Percentiles rank a stretch among this genome's conserved stretches.
phyloP scores from a whole-genome alignment of 1,284 basidiomycete genomes.

The Puccinia triticina region DNA sequence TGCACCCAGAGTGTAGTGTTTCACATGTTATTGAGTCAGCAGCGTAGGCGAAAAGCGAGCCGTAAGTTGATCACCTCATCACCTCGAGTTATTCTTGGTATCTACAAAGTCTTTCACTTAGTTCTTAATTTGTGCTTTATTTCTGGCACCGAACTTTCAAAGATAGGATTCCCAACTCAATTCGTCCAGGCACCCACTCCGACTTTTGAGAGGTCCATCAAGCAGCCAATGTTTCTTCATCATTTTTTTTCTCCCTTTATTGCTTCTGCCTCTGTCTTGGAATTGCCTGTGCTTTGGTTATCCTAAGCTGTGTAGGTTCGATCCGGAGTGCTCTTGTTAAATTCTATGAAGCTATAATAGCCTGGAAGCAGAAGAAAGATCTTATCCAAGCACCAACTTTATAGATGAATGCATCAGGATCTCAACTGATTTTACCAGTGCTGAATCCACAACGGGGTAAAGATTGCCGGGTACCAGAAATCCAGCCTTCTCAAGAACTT shows the following conservation, averaged over 20 bases:
- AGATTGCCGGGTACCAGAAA: background rate
- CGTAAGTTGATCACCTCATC: too few species aligned
- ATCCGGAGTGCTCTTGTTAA: background rate
- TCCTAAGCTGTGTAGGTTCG: constrained; percentile 17
- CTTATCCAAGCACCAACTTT: constrained; percentile 14
- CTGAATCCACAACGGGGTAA: constrained; percentile 6
- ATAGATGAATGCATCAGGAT: background rate
- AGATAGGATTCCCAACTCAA: background rate
- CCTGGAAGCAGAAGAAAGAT: background rate
- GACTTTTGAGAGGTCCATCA: background rate
- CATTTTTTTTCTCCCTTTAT: background rate
- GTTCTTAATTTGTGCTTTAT: constrained; percentile 3
- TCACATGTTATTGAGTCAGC: too few species aligned
- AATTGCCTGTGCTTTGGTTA: background rate
- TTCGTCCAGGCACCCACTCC: background rate
- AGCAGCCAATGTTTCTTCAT: background rate
- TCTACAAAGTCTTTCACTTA: constrained; percentile 15
- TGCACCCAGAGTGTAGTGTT: too few species aligned
- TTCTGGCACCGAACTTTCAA: background rate
- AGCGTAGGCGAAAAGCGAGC: too few species aligned
- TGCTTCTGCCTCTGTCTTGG: background rate
- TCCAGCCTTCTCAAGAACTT: background rate
- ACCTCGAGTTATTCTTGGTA: too few species aligned
- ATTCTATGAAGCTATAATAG: background rate
- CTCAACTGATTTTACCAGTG: constrained; percentile 12